Conservation (phyloP, 371 early-diverging fungal genomes). For the Mortierella sp. region DNA sequence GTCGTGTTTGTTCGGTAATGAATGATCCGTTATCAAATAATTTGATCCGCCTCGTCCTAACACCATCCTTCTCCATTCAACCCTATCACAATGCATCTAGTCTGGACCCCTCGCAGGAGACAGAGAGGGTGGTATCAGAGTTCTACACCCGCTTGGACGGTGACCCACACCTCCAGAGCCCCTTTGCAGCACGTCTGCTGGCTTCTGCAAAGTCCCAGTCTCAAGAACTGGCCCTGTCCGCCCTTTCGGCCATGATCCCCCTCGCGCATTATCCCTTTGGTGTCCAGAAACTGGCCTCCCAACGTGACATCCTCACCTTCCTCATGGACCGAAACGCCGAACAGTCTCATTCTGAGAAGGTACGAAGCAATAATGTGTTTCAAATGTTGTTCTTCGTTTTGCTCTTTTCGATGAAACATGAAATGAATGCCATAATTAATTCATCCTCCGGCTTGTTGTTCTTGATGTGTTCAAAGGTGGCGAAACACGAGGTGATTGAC, state of each 20-base stretch:
- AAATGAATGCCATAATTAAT: neutral
- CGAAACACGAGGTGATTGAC: slow-evolving; percentile 38
- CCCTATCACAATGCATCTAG: neutral
- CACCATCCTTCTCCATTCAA: neutral
- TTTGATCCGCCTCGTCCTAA: neutral
- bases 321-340: slow-evolving; percentile 34
- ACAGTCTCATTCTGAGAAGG: slow-evolving; percentile 40
- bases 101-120: slow-evolving; percentile 21
- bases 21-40: too few species aligned
- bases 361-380: slow-evolving; percentile 1
- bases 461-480: slow-evolving; percentile 20
- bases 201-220: slow-evolving; percentile 45
- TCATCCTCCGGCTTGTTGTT: neutral
- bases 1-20: too few species aligned
- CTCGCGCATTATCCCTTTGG: slow-evolving; percentile 36
- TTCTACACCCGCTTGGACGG: slow-evolving; percentile 33
- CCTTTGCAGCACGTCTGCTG: slow-evolving; percentile 29
- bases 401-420: neutral
- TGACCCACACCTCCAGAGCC: slow-evolving; percentile 27
- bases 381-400: neutral
- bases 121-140: neutral
- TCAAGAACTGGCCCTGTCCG: slow-evolving; percentile 35
- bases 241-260: slow-evolving; percentile 38
- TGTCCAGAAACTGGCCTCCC: slow-evolving; percentile 28
- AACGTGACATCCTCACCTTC: slow-evolving; percentile 29